Percentiles rank a stretch among this genome's conserved stretches.
These are phyloP conservation scores for Phytophthora fragariae DNA, from an alignment of 352 stramenopile species.

Conservation along the genomic window DNA sequence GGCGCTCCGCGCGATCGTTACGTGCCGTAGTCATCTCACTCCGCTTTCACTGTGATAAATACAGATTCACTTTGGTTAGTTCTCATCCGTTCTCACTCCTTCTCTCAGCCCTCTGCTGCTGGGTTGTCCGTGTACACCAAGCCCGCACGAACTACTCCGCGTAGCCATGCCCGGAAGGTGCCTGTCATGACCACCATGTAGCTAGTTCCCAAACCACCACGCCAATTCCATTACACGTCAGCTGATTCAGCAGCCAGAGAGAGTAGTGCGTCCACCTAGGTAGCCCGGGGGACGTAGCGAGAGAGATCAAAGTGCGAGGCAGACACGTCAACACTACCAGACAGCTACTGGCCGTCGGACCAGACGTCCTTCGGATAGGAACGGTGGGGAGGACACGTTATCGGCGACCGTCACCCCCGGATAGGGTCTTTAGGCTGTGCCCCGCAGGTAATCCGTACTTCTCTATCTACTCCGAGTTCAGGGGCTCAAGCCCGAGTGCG, in stretches of 20 bases:
- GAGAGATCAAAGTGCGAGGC: background rate
- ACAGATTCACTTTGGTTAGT: background rate
- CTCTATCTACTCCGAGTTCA: background rate
- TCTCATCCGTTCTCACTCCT: background rate
- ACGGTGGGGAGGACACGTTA: slow-evolving; percentile 13
- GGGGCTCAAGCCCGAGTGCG: too few relatives aligned
- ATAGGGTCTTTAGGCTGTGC: slow-evolving; percentile 10
- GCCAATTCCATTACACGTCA: too few relatives aligned
- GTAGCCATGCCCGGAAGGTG: background rate
- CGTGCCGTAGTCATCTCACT: background rate
- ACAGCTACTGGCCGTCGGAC: slow-evolving; percentile 1
- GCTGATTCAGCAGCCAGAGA: background rate
- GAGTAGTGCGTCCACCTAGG: background rate
- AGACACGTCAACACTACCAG: background rate
- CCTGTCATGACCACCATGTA: slow-evolving; percentile 12
- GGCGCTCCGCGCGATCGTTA: background rate
- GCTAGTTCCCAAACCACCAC: background rate
- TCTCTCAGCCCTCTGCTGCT: background rate
- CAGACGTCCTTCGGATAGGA: background rate
- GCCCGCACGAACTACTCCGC: background rate
- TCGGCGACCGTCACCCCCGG: slow-evolving; percentile 9
- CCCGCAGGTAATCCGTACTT: slow-evolving; percentile 10
- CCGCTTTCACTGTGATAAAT: background rate
- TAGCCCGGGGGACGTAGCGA: background rate
- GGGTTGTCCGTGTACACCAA: background rate